Base-by-base conservation (phyloP, 805 yeast species). In the Saturnispora quitensis region DNA sequence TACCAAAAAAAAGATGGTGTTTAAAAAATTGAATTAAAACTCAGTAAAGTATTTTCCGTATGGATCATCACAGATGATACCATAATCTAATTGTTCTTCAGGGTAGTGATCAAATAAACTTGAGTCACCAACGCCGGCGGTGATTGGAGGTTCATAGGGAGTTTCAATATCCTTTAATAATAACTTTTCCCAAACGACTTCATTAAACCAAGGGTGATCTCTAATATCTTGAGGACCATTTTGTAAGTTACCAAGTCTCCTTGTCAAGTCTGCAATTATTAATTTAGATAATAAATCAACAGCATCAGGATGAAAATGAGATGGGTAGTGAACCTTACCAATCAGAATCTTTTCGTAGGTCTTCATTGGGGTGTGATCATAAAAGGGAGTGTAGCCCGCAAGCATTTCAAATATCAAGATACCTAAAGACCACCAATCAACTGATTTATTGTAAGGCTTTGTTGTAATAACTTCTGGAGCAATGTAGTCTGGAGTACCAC, bases 81-180 rank as follows among this genome's bases (percentile, higher is more conserved):
- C 97, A 64, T 91, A 91, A 60, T 91, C 93, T 53, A 82, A 73
- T 51, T 82, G 82, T 59, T 89, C 95, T 64, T 84, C 90, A 0
- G 89, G 88, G 60, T 84, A 84, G 55, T 81, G 74, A 62, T 84
- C 90, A 55, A 81, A 83, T 53, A 76, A 73, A 5, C 81, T 75
- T 6, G 81, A 73, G 59, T 79, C 84, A 46, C 84, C 84, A n/a
- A 78, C 80, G 34, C 83, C 83, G 8, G 80, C 75, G 5, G 82
- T 78, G 55, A 79, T 79, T 18, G 81, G 81, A 43, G 84, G 84
- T 63, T 79, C 84, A 60, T 79, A 79, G 1, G 84, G 84, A 20
- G 84, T 78, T 58, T 79, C 84, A 40, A 79, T 79, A 60, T 78
- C 82, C 54, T 79, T 73, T 36, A 73, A 65, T 55, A 79, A 65